Evolutionary conservation across 73 alveolate genomes (phyloP), one percentile per base, ranked within the genome.

Genomic region (Diophrys appendiculata): DNA sequence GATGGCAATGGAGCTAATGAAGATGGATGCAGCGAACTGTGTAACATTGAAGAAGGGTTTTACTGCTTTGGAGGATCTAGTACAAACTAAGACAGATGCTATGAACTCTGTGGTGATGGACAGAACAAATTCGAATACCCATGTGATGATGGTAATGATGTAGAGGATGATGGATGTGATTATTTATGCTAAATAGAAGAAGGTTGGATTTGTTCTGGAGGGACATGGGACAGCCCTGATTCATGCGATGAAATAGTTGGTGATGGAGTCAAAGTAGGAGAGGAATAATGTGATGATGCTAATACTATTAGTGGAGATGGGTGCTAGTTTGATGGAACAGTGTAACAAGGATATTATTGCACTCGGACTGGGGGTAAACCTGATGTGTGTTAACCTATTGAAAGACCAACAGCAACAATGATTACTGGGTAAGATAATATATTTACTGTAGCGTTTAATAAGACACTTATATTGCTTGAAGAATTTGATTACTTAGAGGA

Each of bases 91-190:
- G 77, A 54, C 70, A 35, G 30, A 14, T 85, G 92, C 35, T 13
- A 8, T 29, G 92, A 84, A 26, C 68, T 35, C 14, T 84, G 92
- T 33, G 92, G 92, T 23, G 92, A 84, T 77, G 89, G 89, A 0
- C 52, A 43, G n/a, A 69, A 43, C 60, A 43, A 43, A 43, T 43
- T 43, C 60, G 60, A 43, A 43, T 43, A 43, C 60, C n/a, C 60
- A 43, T 43, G 60, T 18, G 60, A 43, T 43, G 60, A 43, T 43
- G 60, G 60, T 18, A 43, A 43, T 43, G 18, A 43, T 18, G 60
- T 18, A 5, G 5, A 5, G n/a, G 5, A 43, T 18, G 60, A 43
- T 43, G 60, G 60, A 5, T 43, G 60, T 43, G 60, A 43, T 43
- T 18, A 5, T 43, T 18, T 43, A 5, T 43, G 60, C 60, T 11